Percentiles rank a stretch among this genome's conserved stretches.
phyloP scores from a whole-genome alignment of 148 eudicot genomes.

The Fagopyrum homotropicum region DNA sequence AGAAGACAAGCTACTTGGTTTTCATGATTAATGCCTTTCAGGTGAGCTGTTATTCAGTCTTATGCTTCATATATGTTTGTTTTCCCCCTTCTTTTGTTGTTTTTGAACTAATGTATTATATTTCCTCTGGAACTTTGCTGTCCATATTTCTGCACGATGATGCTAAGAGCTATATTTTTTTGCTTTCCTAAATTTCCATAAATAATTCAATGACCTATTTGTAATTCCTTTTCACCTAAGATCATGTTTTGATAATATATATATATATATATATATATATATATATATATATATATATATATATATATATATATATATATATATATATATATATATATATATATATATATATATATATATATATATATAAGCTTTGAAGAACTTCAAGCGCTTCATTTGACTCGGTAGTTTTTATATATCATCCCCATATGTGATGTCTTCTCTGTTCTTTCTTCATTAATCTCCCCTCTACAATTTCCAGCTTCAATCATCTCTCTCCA shows the following conservation, averaged over 20 bases:
- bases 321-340: background rate
- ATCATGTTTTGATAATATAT: background rate
- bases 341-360: background rate
- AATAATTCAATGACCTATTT: background rate
- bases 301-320: background rate
- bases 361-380: background rate
- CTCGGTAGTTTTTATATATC: background rate
- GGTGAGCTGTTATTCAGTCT: constrained; percentile 30
- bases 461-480: background rate
- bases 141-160: background rate
- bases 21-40: constrained; percentile 98
- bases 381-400: background rate
- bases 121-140: background rate
- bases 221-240: background rate
- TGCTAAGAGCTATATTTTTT: background rate
- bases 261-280: background rate
- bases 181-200: background rate
- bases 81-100: background rate
- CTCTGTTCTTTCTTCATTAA: background rate
- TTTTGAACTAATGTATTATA: background rate
- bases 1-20: constrained; percentile 91
- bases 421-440: background rate
- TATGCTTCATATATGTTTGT: constrained; percentile 6
- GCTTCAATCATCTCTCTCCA: background rate
- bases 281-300: background rate